A percentile compares a stretch with the other conserved stretches of the same genome.
These are phyloP conservation scores for Mikania micrantha DNA, from an alignment of 129 eudicot species.

Conservation along the genomic window DNA sequence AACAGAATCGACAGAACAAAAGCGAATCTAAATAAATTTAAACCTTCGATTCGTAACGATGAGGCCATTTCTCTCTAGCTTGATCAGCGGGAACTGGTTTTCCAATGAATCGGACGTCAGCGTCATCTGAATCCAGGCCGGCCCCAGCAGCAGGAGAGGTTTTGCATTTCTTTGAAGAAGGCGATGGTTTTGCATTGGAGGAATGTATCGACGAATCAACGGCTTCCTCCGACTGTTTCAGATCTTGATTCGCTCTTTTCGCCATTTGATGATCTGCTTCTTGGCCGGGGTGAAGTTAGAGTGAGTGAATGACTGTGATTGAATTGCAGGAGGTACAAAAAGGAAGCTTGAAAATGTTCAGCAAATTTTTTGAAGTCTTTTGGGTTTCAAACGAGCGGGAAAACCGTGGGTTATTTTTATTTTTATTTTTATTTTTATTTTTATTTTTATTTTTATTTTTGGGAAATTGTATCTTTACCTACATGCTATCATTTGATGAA, in stretches of 20 bases:
- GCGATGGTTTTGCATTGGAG: slow-evolving; percentile 17
- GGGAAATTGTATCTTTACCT: too few species aligned
- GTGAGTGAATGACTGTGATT: not conserved
- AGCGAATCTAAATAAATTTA: too few species aligned
- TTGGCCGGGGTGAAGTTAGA: not conserved
- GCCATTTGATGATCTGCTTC: slow-evolving; percentile 4
- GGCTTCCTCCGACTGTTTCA: slow-evolving; percentile 15
- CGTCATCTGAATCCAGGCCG: slow-evolving; percentile 4
- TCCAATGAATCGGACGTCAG: slow-evolving; percentile 25
- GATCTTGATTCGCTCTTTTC: slow-evolving; percentile 14
- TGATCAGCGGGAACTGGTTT: slow-evolving; percentile 39
- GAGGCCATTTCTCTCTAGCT: slow-evolving; percentile 41
- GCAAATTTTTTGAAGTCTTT: slow-evolving; percentile 6
- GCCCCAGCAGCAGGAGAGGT: not conserved
- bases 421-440: too few species aligned
- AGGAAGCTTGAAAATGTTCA: not conserved
- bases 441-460: too few species aligned
- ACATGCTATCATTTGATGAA: too few species aligned
- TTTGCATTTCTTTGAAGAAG: slow-evolving; percentile 25
- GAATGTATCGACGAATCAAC: slow-evolving; percentile 5
- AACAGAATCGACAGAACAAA: not conserved
- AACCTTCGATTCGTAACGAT: slow-evolving; percentile 35
- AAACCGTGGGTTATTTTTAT: too few species aligned
- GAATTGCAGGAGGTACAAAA: not conserved
- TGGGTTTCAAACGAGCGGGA: slow-evolving; percentile 28